Evolutionary conservation across 1,284 basidiomycete genomes (phyloP), one percentile per base, ranked within the genome.

Genomic region (Cryptococcus hybrid): DNA sequence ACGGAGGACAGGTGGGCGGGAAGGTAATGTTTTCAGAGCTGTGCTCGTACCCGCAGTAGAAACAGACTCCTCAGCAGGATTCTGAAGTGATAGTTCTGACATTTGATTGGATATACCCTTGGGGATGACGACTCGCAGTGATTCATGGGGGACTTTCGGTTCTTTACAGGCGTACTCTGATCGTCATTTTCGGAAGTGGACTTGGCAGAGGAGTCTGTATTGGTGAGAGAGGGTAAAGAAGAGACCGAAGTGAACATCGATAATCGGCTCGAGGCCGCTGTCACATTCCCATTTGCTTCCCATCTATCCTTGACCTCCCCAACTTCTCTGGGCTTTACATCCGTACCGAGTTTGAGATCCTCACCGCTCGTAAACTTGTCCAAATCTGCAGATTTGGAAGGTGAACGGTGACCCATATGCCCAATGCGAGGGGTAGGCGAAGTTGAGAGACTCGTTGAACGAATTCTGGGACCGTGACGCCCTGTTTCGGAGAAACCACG

Each of bases 311-410:
- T 30, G 30, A 4, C 30, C 30, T 30, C 30, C 30, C 30, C 30
- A 30, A 4, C 30, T 30, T 30, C 30, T 42, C 47, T 38, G 3
- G 55, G 47, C 7, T 42, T 52, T 6, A 18, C 13, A 47, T 35
- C 18, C 40, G 40, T 12, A 42, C 12, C 12, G 15, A 42, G 40
- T 3, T 15, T 15, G 12, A 42, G 15, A 15, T 15, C 15, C 40
- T 42, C 40, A 38, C 72, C 69, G n/a, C 62, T 54, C 3, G 68
- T 65, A 55, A 67, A 67, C 50, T 70, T 68, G 61, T 71, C 71
- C 13, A 73, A 61, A 58, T 77, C 75, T n/a, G 70, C 68, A 12
- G 74, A 75, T 4, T 71, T 63, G 7, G 73, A 73, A 3, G 72
- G 75, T 11, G 69, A 71, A 11, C 67, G 65, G 45, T 66, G 63